Conservation (phyloP, 257 asterid species). For the Pogostemon cablin region DNA sequence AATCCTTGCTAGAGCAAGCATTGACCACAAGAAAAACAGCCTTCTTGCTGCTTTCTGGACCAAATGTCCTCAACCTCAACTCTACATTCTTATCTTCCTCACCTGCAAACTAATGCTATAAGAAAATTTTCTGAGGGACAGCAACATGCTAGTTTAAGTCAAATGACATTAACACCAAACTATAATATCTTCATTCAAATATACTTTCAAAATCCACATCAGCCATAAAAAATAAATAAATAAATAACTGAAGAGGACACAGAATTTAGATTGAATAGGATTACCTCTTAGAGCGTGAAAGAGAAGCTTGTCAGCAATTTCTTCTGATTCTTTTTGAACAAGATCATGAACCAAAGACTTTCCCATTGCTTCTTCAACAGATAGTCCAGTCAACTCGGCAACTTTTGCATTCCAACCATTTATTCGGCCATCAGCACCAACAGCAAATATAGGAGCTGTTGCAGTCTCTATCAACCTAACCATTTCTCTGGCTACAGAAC, state of each 20-base stretch:
- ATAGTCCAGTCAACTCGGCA: constrained; percentile 68
- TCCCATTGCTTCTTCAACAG: constrained; percentile 68
- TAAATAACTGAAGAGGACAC: not conserved
- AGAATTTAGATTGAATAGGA: constrained; percentile 13
- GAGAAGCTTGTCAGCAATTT: constrained; percentile 59
- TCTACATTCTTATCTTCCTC: constrained; percentile 82
- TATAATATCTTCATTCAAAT: constrained; percentile 17
- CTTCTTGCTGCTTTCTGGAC: constrained; percentile 46
- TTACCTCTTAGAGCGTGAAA: constrained; percentile 69
- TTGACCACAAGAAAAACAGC: constrained; percentile 78
- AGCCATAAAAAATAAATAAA: not conserved
- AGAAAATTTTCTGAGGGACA: not conserved
- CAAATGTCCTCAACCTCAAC: constrained; percentile 69
- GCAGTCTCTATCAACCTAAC: constrained; percentile 65
- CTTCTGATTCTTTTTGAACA: constrained; percentile 65
- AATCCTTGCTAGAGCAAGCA: constrained; percentile 91
- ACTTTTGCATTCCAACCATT: constrained; percentile 63
- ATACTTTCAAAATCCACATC: constrained; percentile 14
- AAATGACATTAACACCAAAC: constrained; percentile 8
- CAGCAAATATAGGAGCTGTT: constrained; percentile 62
- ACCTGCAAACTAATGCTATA: constrained; percentile 47
- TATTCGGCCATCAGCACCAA: constrained; percentile 49
- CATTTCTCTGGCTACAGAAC: constrained; percentile 63
- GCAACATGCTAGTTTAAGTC: constrained; percentile 7
- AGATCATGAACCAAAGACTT: constrained; percentile 71